Evolutionary conservation across 108 stramenopile genomes (phyloP).

Genomic region (Pseudonitzschia multistriata): DNA sequence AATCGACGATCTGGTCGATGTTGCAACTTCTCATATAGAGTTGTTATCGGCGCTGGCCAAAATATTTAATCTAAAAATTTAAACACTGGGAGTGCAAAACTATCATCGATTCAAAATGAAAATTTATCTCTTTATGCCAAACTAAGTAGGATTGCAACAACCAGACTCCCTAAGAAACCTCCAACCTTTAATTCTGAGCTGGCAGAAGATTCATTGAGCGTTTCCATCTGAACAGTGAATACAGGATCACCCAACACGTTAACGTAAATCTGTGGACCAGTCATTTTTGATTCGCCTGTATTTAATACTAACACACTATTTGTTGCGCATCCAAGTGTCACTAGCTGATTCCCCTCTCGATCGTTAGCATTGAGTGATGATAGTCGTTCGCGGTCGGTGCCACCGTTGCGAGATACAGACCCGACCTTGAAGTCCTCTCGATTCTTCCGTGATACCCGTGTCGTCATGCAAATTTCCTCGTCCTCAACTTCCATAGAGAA

Average conservation of each 20-base stretch:
- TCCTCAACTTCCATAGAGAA: conserved; percentile 26
- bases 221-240: neutral
- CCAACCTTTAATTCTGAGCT: neutral
- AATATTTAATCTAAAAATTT: no score
- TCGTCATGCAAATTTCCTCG: conserved; percentile 4
- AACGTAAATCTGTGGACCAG: neutral
- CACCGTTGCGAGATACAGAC: neutral
- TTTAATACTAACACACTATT: neutral
- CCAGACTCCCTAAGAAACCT: neutral
- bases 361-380: neutral
- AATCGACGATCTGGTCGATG: no score
- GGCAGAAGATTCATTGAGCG: neutral
- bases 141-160: neutral
- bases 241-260: neutral
- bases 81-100: no score
- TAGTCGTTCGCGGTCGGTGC: neutral
- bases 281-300: neutral
- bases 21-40: no score
- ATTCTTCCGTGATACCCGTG: neutral
- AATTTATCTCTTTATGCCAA: no score
- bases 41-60: no score
- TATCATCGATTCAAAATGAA: no score
- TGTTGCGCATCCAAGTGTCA: conserved; percentile 1
- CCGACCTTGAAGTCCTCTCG: conserved; percentile 1
- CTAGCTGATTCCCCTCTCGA: neutral